Evolutionary conservation across 306 rosid species (phyloP), one percentile per base, ranked within the genome.

Genomic region (Lathyrus sativus): DNA sequence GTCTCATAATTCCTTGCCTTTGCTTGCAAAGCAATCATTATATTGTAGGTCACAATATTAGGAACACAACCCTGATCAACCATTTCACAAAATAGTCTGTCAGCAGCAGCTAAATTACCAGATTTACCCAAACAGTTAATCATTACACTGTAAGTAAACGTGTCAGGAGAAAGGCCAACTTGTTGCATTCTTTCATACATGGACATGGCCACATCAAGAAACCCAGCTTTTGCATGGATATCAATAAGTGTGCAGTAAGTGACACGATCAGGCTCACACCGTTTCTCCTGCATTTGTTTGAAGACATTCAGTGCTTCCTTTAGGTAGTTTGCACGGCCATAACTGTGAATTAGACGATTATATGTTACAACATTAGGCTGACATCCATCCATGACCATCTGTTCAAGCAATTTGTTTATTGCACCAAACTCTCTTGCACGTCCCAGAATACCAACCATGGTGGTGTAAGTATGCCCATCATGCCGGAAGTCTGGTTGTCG

Each of bases 401-500:
- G 93, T 74, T 83, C 79, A 0, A 92, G 83, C 79, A 92, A 74
- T 53, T 68, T 83, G 70, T 82, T 85, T 60, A 92, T 85, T 55
- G 86, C 83, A 11, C 87, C 88, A 62, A 92, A 92, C 82, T 90
- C 90, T 76, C 88, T 86, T 63, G 89, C 92, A 45, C 93, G 93
- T n/a, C 96, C 96, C 29, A 92, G 87, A 77, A 88, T 84, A 70
- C 98, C 98, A 72, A 92, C 92, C 96, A 89, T 92, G 59, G 96
- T 92, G 43, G 98, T 92, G 65, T 90, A 92, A 56, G 96, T 90
- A 75, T 92, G 91, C 22, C 85, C 96, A 70, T 92, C 98, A 67
- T 92, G 98, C 76, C 74, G 72, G 84, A 90, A 92, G 19, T 93
- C 83, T 1, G 87, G 76, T 67, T 80, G 85, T 42, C 46, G 83